Evolutionary conservation across 352 stramenopile genomes (phyloP), one percentile per base, ranked within the genome.

Genomic region (Globisporangium heterothallicum): DNA sequence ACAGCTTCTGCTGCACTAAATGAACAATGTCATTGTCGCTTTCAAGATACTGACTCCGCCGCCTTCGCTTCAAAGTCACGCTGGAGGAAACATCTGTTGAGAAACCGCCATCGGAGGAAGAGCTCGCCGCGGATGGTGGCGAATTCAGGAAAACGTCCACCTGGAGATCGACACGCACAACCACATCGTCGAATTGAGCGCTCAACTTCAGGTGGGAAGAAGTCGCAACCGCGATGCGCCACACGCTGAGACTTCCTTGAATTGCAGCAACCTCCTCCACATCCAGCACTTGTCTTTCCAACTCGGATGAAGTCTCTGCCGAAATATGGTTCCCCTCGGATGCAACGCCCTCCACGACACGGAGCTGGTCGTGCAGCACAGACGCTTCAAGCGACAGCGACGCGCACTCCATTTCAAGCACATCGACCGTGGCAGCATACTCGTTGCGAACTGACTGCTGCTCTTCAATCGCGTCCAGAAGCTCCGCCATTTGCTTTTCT

Each of bases 391-490:
- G 61, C 14, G 73, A 73, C 3, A 92, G 58, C 10, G 70, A 73
- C 12, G 78, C 74, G 36, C 77, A 87, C 30, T 85, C 49, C 10
- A 59, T 77, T 34, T 88, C 77, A 16, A 92, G 56, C 38, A 58
- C 41, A 34, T 83, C 63, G 8, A 92, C 79, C 0, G 72, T 68
- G 36, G 63, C 59, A 7, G 66, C 66, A 38, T 84, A 90, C 27
- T 92, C 81, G 7, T 79, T 70, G 6, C 80, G 72, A 6, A 74
- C 75, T 6, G 45, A 58, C 48, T 88, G 78, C 56, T 92, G 81
- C 48, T 92, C 81, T 47, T 92, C 81, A 43, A 88, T 87, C 9
- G 72, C 81, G 58, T 92, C 81, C 41, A 92, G 35, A 12, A 90
- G 63, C 42, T 76, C 56, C 18, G 63, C 59, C 68, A 88, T 81